Evolutionary conservation across 768 basidiomycete genomes (phyloP).

Genomic region (Gloeostereum incarnatum): DNA sequence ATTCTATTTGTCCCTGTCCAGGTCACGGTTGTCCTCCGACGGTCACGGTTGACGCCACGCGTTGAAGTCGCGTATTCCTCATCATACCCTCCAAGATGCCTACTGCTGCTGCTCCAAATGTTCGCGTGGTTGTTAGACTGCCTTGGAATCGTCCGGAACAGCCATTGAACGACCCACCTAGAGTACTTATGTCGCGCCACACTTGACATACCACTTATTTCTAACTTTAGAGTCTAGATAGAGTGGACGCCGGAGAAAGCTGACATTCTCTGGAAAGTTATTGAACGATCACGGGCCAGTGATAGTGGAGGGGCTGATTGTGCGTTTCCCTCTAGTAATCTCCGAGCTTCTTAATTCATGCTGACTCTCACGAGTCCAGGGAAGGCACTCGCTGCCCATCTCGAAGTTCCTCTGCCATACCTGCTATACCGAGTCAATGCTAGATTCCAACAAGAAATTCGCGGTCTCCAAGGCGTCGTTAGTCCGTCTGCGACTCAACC

Average conservation of each 20-base stretch:
- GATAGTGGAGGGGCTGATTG: conserved; percentile 76
- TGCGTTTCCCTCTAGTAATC: conserved; percentile 25
- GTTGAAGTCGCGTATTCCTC: too few relatives aligned
- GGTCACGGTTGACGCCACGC: too few relatives aligned
- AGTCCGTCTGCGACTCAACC: conserved; percentile 26
- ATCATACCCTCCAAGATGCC: conserved; percentile 22
- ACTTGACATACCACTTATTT: conserved; percentile 10
- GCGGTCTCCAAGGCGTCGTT: conserved; percentile 62
- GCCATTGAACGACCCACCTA: conserved; percentile 54
- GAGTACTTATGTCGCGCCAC: conserved; percentile 25
- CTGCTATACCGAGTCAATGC: conserved; percentile 78
- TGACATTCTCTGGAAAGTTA: conserved; percentile 80
- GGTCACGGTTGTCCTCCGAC: too few relatives aligned
- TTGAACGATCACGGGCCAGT: conserved; percentile 64
- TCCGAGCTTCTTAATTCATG: conserved; percentile 1
- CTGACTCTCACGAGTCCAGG: conserved; percentile 31
- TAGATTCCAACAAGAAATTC: conserved; percentile 78
- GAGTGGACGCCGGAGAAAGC: conserved; percentile 84
- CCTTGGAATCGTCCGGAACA: conserved; percentile 74
- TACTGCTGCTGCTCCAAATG: conserved; percentile 21
- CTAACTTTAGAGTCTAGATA: too few relatives aligned
- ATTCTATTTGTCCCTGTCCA: too few relatives aligned
- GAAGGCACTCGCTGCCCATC: conserved; percentile 75
- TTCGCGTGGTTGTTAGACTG: conserved; percentile 72
- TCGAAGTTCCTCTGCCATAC: conserved; percentile 78